A percentile compares a stretch with the other conserved stretches of the same genome.
Evolutionary conservation across 306 rosid genomes (phyloP).

Genomic region (Aeschynomene evenia): DNA sequence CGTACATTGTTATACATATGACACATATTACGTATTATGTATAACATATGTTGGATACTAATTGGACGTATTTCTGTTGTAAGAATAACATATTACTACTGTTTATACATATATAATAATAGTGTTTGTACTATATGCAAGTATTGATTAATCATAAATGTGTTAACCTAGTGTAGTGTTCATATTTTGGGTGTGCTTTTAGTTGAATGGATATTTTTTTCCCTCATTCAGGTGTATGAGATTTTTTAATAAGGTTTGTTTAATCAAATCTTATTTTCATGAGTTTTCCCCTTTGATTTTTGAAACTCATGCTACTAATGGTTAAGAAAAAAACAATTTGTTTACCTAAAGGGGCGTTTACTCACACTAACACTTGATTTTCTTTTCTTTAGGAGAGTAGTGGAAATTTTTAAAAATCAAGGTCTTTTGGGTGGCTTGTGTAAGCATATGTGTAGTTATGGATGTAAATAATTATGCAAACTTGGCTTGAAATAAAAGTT

Average conservation of each 20-base stretch:
- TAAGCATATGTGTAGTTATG: background rate
- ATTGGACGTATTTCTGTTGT: no score
- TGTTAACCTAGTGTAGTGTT: background rate
- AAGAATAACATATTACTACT: background rate
- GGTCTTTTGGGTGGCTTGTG: conserved; percentile 10
- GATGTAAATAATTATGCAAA: conserved; percentile 37
- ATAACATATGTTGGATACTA: no score
- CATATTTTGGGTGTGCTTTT: no score
- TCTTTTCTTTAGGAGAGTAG: conserved; percentile 9
- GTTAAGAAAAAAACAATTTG: no score
- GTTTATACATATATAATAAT: background rate
- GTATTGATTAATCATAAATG: background rate
- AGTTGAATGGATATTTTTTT: no score
- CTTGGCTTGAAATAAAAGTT: conserved; percentile 66
- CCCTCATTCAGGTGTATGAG: no score
- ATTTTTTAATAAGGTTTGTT: no score
- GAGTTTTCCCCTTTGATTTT: no score
- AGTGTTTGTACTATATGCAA: background rate
- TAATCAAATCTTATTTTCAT: no score
- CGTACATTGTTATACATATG: no score
- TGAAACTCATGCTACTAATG: no score
- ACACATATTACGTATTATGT: no score
- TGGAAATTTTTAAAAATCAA: background rate
- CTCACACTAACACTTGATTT: background rate
- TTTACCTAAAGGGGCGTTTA: background rate